phyloP scores from a whole-genome alignment of 2,329 filamentous ascomycete genomes.

The Calonectria pseudoreteaudii region DNA sequence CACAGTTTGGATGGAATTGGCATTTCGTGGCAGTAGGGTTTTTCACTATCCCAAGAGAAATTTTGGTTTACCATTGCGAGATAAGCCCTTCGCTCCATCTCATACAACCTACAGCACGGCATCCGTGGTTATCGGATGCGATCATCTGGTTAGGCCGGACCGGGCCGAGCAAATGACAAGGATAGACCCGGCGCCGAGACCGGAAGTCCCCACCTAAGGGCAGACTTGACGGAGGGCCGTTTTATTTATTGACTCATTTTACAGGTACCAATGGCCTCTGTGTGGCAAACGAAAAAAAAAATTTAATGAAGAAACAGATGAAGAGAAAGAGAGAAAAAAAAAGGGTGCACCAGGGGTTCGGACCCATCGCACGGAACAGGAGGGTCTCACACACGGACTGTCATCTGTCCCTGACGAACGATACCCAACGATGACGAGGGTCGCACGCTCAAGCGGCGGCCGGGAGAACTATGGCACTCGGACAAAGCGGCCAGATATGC shows the following conservation, averaged over 20 bases:
- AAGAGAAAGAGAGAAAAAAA: background rate
- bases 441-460: background rate
- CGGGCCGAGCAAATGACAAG: constrained; percentile 36
- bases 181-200: constrained; percentile 27
- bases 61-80: background rate
- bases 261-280: background rate
- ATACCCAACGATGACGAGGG: constrained; percentile 14
- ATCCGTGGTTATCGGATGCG: background rate
- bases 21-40: background rate
- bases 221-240: background rate
- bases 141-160: constrained; percentile 30
- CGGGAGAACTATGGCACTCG: background rate
- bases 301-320: background rate
- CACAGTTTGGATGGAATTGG: background rate
- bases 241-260: constrained; percentile 1
- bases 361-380: background rate
- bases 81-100: background rate
- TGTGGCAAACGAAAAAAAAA: background rate
- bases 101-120: background rate
- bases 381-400: constrained; percentile 7
- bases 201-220: constrained; percentile 26
- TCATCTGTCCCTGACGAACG: constrained; percentile 11
- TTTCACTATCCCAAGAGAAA: background rate
- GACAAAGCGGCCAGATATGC: background rate
- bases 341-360: background rate